Percentiles rank a stretch among this genome's conserved stretches.
These are phyloP conservation scores for Trichoderma sp. DNA, from an alignment of 2,329 filamentous ascomycete genomes.

Conservation along the genomic window DNA sequence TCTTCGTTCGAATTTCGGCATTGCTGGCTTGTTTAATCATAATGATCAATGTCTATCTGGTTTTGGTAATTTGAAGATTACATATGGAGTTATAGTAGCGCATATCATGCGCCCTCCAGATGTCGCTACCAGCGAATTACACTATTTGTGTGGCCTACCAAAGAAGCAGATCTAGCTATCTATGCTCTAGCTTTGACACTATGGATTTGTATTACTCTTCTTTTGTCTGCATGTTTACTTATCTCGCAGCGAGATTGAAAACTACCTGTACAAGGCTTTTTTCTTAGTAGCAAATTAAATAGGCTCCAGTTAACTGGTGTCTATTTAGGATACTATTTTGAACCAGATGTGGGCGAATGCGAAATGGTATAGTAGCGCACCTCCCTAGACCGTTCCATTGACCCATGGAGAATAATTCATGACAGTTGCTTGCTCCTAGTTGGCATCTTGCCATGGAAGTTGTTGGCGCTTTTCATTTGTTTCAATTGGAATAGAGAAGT, in stretches of 20 bases:
- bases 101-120: neutral
- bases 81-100: neutral
- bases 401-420: slow-evolving; percentile 17
- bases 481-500: neutral
- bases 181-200: neutral
- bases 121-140: neutral
- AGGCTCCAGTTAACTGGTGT: neutral
- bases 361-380: slow-evolving; percentile 11
- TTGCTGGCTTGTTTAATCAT: neutral
- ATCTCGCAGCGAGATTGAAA: neutral
- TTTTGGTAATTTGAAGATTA: neutral
- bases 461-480: neutral
- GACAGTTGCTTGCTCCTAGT: neutral
- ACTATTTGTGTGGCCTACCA: neutral
- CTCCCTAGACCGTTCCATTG: slow-evolving; percentile 10
- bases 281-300: neutral
- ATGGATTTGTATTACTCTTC: neutral
- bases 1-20: neutral
- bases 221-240: neutral
- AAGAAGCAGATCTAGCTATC: neutral
- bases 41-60: neutral
- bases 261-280: neutral
- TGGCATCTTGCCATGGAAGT: neutral
- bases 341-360: slow-evolving; percentile 11
- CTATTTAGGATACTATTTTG: neutral